Evolutionary conservation across 148 eudicot species (phyloP).

Genomic region (Vaccinium corymbosum): DNA sequence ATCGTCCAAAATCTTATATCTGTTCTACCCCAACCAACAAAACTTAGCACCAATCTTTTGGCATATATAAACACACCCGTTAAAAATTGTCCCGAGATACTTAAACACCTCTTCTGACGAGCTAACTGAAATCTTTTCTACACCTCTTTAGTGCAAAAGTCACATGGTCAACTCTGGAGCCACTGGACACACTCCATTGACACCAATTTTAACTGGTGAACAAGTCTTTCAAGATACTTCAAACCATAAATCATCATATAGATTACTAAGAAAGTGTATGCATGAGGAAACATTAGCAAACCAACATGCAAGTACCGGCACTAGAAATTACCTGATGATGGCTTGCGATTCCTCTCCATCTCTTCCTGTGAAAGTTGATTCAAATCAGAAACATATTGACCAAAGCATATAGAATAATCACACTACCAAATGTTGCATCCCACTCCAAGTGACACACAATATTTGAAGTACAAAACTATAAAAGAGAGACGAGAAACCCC

Average conservation of each 20-base stretch:
- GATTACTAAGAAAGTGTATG: not conserved
- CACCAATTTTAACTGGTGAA: not conserved
- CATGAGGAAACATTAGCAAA: not conserved
- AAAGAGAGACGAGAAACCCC: not conserved
- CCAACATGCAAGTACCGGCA: not conserved
- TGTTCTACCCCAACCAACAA: not conserved
- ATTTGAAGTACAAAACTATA: not conserved
- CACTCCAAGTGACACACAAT: not conserved
- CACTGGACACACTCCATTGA: not conserved
- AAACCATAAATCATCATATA: not conserved
- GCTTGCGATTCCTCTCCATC: slow-evolving; percentile 74
- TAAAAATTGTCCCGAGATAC: not conserved
- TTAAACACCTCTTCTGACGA: not conserved
- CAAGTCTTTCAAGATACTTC: not conserved
- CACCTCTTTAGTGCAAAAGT: not conserved
- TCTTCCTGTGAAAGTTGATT: slow-evolving; percentile 61
- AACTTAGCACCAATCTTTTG: not conserved
- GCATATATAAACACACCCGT: not conserved
- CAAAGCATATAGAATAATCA: not conserved
- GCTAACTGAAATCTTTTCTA: not conserved
- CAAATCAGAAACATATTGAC: not conserved
- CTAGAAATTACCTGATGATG: slow-evolving; percentile 59
- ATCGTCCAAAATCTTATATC: not conserved
- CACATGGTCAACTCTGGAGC: not conserved
- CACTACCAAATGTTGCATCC: not conserved